Base-by-base conservation (phyloP, 139 green algal species). In the Astrephomene gubernaculifera region DNA sequence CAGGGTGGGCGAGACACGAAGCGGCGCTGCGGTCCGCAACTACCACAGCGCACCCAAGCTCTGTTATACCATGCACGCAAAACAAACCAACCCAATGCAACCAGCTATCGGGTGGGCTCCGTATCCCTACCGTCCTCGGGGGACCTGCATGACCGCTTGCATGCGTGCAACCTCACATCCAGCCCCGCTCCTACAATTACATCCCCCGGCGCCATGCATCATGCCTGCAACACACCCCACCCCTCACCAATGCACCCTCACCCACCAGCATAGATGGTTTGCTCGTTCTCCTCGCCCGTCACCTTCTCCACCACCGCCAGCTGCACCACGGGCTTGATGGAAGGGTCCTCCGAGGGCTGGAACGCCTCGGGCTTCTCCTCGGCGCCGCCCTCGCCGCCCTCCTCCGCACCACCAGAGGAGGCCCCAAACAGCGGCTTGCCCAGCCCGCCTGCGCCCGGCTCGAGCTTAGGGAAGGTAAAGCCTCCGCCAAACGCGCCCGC, bases 281-380 rank as follows among this genome's bases (percentile, higher is more conserved):
- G 67, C 88, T 98, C 95, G 24, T 89, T 79, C 88, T 98, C 95
- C 89, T 98, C 95, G 9, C 95, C 95, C 2, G 95, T 98, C 12
- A 90, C 71, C 65, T 89, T 87, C 5, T 87, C 73, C 52, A 90
- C 68, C 74, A 89, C 90, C 64, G 61, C 85, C 29, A 93, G 87
- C 39, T 85, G 61, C 67, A 90, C 81, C 33, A 92, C 84, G 24
- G 82, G 87, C 53, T 61, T 68, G 65, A 86, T 79, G 45, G 65
- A 70, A 24, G 79, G 64, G 65, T 86, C 79, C 78, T 84, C 78
- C 1, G 19, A 24, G 21, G 78, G 78, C 63, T 75, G 61, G 33
- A 75, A 84, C 31, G 63, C 9, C 1, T 84, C 78, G 6, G 60
- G 61, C 63, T 43, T n/a, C 44, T 84, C 78, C 0, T 64, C 76